Evolutionary conservation across 1,139 yeast species (phyloP), one percentile per base, ranked within the genome.

Genomic region (Candida sojae): DNA sequence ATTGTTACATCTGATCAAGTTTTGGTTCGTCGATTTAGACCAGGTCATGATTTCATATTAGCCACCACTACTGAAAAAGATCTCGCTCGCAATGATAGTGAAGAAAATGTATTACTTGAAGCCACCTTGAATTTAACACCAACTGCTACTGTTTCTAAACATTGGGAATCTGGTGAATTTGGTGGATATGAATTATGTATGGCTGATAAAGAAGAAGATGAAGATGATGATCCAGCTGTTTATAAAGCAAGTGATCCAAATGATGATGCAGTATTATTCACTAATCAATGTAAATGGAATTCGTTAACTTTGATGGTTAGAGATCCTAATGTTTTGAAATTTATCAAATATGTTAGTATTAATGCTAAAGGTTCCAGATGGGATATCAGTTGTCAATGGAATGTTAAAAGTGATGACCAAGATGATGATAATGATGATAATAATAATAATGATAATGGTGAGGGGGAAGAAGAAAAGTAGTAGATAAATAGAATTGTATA

Each of bases 171-270:
- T 47, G 97, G 97, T 13, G 96, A 89, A 58, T 73, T 76, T 49
- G 99, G 99, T 34, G 99, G 98, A 1, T 95, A 95, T 67, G 97
- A 93, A 59, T 73, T 95, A 46, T 87, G 95, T 60, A 88, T 95
- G 95, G 78, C 83, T 11, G 76, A 68, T 12, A 77, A 73, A 10
- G 77, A 70, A 2, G 74, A 68, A n/a, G 80, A 70, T 4, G 82
- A 74, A 25, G 77, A 73, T 45, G 76, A 80, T 55, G 86, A 81
- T 56, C 84, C 85, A 2, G 86, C 86, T 0, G 71, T 81, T 36
- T 81, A 81, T 63, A 74, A 71, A 52, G 71, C 77, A 4, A 80
- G 79, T 41, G 88, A 81, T 46, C 82, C 81, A 13, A 62, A 66
- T 39, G 95, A 87, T 54, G 96, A 89, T 55, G 82, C 92, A 28